Evolutionary conservation across 805 yeast species (phyloP), one percentile per base, ranked within the genome.

Genomic region (Ogataea salicorniae): DNA sequence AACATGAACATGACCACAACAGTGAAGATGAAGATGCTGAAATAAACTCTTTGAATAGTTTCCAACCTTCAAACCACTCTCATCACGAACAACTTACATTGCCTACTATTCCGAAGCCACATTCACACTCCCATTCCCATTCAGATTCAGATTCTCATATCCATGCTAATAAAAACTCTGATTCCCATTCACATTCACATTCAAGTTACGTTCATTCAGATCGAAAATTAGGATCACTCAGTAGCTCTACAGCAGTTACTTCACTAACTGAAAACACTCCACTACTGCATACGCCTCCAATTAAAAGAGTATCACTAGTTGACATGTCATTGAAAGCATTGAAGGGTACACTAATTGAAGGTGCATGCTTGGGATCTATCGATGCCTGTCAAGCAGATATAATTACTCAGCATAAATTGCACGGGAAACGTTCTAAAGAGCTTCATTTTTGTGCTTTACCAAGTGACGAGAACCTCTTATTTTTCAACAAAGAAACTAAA

Each of bases 361-460:
- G 69, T n/a, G 52, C 56, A 36, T 68, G 72, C 48, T 55, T 51
- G 34, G 72, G 71, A 5, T 55, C 50, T 34, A 51, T 64, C 17
- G 67, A 62, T 22, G 36, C 56, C 18, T 64, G 68, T 38, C 53
- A 56, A 29, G 55, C 51, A 35, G 63, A 59, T 15, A 50, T 64
- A 6, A 48, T 61, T 3, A 49, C 50, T 23, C 52, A 55, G 22
- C 57, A 59, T 41, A 46, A 56, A 17, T 31, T 60, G n/a, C 64
- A 60, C 36, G 41, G 45, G n/a, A 46, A 55, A 17, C 43, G 37
- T 23, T 49, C 45, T 13, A 43, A 52, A 8, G 55, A 59, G 18
- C 46, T 68, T 8, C 68, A 66, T 47, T 68, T 63, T 40, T 65
- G 71, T 49, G 61, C 64, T 0, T 49, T 58, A 16, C 71, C 71